Evolutionary conservation across 2,329 filamentous ascomycete genomes (phyloP).

Genomic region (Diaporthe citriasiana): DNA sequence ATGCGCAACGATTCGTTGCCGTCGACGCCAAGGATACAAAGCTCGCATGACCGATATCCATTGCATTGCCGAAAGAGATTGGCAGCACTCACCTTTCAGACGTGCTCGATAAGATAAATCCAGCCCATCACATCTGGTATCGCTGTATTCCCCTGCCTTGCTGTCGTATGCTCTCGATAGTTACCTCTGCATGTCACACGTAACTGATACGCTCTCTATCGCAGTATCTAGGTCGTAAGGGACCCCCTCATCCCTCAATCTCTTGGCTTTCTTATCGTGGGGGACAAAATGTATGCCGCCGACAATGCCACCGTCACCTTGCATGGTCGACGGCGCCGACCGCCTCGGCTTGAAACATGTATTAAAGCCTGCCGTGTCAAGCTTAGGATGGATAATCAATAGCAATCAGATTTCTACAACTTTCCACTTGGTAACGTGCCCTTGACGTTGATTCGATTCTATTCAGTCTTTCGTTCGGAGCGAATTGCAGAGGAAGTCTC

Average conservation of each 20-base stretch:
- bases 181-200: background rate
- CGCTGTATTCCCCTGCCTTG: background rate
- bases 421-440: background rate
- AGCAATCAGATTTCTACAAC: background rate
- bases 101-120: slow-evolving; percentile 13
- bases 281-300: background rate
- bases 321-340: background rate
- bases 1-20: background rate
- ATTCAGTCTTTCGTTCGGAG: background rate
- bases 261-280: slow-evolving; percentile 5
- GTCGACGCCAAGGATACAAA: too few species aligned
- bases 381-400: background rate
- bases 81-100: background rate
- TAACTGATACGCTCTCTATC: background rate
- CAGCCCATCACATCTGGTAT: slow-evolving; percentile 16
- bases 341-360: background rate
- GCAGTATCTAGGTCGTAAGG: background rate
- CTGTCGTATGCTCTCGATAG: slow-evolving; percentile 4
- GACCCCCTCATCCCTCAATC: slow-evolving; percentile 5
- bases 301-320: background rate
- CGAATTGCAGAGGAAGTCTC: background rate
- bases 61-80: background rate
- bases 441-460: background rate
- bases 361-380: background rate
- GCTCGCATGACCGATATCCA: background rate